Conservation (phyloP, 179 eudicot species). For the Silene noctiflora region DNA sequence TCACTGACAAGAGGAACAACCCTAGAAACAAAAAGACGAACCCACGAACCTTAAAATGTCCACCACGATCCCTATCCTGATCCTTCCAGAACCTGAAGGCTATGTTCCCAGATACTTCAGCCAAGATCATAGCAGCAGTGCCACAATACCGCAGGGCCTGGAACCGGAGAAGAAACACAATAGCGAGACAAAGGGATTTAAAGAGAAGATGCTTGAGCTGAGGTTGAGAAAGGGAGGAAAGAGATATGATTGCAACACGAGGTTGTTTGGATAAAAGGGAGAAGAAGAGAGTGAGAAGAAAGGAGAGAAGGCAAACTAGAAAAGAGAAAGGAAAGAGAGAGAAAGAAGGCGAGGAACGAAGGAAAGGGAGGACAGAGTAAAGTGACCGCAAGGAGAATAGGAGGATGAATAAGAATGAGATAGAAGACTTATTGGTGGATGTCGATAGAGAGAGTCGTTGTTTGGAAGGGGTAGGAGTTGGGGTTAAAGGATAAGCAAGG, state of each 20-base stretch:
- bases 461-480: constrained; percentile 70
- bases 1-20: constrained; percentile 59
- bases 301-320: constrained; percentile 67
- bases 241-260: constrained; percentile 34
- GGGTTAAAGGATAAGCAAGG: constrained; percentile 48
- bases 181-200: constrained; percentile 60
- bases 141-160: constrained; percentile 89
- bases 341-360: constrained; percentile 76
- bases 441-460: constrained; percentile 39
- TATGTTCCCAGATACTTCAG: constrained; percentile 70
- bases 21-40: constrained; percentile 53
- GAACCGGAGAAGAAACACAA: constrained; percentile 71
- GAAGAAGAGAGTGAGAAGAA: constrained; percentile 44
- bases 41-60: constrained; percentile 59
- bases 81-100: constrained; percentile 53
- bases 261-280: constrained; percentile 30
- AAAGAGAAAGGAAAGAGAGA: constrained; percentile 69
- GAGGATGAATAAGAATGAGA: constrained; percentile 47
- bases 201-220: constrained; percentile 42
- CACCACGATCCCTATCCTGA: constrained; percentile 29
- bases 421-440: constrained; percentile 31
- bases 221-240: constrained; percentile 42
- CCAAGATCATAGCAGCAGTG: constrained; percentile 79
- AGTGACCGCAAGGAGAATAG: constrained; percentile 52
- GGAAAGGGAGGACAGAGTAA: constrained; percentile 62